Evolutionary conservation across 1,284 basidiomycete species (phyloP).

Genomic region (Farysia itapuensis): DNA sequence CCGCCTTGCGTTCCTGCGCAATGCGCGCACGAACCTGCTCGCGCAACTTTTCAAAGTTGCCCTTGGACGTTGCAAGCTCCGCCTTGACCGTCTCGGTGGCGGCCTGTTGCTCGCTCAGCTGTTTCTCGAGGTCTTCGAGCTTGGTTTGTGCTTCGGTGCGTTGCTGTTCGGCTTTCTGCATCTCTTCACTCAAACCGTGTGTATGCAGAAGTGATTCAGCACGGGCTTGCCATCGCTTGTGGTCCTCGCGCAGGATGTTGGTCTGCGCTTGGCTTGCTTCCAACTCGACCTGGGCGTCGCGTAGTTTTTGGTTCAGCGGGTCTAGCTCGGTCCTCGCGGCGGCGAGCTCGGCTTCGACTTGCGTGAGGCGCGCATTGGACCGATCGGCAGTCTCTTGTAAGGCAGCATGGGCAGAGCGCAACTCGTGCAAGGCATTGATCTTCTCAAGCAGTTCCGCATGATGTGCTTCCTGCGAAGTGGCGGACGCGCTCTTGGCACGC

Average conservation of each 20-base stretch:
- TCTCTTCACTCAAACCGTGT: slow-evolving; percentile 75
- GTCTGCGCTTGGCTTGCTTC: slow-evolving; percentile 73
- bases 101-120: slow-evolving; percentile 20
- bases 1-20: slow-evolving; percentile 38
- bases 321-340: slow-evolving; percentile 69
- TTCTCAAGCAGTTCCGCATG: slow-evolving; percentile 82
- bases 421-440: slow-evolving; percentile 81
- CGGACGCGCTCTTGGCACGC: slow-evolving; percentile 20
- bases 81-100: slow-evolving; percentile 15
- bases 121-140: slow-evolving; percentile 23
- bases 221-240: slow-evolving; percentile 79
- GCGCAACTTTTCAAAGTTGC: slow-evolving; percentile 49
- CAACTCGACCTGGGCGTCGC: slow-evolving; percentile 72
- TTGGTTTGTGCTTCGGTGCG: slow-evolving; percentile 36
- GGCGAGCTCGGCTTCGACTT: slow-evolving; percentile 63
- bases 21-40: slow-evolving; percentile 50
- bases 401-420: slow-evolving; percentile 84
- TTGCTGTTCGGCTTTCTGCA: slow-evolving; percentile 54
- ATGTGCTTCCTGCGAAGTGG: slow-evolving; percentile 69
- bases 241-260: slow-evolving; percentile 74
- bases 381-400: slow-evolving; percentile 75
- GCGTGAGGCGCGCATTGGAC: slow-evolving; percentile 64
- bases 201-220: slow-evolving; percentile 78
- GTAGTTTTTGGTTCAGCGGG: slow-evolving; percentile 74
- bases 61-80: slow-evolving; percentile 36